phyloP scores from a whole-genome alignment of 2,329 filamentous ascomycete species.

The Aspergillus oerlinghausenensis region DNA sequence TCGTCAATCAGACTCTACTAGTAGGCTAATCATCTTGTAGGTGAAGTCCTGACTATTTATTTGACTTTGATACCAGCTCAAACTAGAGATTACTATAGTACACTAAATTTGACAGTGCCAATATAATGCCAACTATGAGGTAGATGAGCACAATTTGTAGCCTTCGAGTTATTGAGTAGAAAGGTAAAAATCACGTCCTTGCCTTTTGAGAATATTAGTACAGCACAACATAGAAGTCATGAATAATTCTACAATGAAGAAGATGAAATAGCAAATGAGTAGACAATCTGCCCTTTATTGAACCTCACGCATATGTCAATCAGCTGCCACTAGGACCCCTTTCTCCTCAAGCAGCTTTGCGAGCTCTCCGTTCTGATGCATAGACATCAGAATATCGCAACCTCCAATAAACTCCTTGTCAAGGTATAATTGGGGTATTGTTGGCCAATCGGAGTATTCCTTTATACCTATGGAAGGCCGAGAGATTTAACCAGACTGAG shows the following conservation, averaged over 20 bases:
- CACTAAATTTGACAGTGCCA: neutral
- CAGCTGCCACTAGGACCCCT: constrained; percentile 68
- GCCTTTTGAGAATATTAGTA: neutral
- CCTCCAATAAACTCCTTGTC: constrained; percentile 94
- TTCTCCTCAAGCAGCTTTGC: constrained; percentile 91
- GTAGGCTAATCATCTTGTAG: too few species aligned
- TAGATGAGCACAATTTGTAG: neutral
- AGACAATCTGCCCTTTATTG: neutral
- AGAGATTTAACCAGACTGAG: constrained; percentile 2
- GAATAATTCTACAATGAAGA: neutral
- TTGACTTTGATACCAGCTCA: neutral
- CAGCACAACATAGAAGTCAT: neutral
- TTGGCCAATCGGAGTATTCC: constrained; percentile 98
- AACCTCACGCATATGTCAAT: constrained; percentile 27
- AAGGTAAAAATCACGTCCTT: neutral
- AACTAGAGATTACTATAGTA: neutral
- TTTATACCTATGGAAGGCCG: constrained; percentile 70
- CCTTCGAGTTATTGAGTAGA: neutral
- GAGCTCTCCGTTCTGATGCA: constrained; percentile 94
- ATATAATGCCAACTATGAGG: neutral
- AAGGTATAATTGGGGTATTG: constrained; percentile 93
- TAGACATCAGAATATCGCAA: constrained; percentile 93
- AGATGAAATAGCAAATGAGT: neutral
- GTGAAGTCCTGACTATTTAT: neutral
- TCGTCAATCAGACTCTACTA: neutral